Evolutionary conservation across 2,329 filamentous ascomycete genomes (phyloP).

Genomic region (Ophiostoma pallidulum): DNA sequence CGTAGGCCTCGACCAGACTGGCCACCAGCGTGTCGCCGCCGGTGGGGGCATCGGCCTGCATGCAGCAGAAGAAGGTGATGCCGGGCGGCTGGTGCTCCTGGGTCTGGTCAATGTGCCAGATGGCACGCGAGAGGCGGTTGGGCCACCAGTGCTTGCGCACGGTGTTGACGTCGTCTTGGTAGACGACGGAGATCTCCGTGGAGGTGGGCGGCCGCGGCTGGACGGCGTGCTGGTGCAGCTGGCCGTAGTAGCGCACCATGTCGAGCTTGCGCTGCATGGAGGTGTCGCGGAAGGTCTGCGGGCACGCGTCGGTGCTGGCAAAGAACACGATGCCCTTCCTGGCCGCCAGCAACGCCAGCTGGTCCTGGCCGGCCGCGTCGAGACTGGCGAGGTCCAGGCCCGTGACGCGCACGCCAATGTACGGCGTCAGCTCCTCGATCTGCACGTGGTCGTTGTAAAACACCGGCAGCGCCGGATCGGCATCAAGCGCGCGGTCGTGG

Average conservation of each 20-base stretch:
- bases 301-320: neutral
- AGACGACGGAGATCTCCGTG: neutral
- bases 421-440: neutral
- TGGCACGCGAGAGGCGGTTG: neutral
- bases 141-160: neutral
- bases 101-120: conserved; percentile 1
- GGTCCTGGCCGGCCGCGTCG: neutral
- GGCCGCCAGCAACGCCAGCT: neutral
- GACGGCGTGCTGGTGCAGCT: neutral
- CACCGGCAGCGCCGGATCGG: neutral
- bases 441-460: neutral
- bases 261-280: neutral
- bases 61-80: neutral
- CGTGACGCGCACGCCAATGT: neutral
- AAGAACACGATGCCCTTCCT: neutral
- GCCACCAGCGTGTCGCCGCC: neutral
- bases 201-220: neutral
- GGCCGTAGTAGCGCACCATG: neutral
- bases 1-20: neutral
- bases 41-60: neutral
- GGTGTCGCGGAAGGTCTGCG: neutral
- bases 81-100: neutral
- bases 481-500: neutral
- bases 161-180: neutral
- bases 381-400: neutral